phyloP scores from a whole-genome alignment of 306 rosid genomes.

The Sicyos baderoa region DNA sequence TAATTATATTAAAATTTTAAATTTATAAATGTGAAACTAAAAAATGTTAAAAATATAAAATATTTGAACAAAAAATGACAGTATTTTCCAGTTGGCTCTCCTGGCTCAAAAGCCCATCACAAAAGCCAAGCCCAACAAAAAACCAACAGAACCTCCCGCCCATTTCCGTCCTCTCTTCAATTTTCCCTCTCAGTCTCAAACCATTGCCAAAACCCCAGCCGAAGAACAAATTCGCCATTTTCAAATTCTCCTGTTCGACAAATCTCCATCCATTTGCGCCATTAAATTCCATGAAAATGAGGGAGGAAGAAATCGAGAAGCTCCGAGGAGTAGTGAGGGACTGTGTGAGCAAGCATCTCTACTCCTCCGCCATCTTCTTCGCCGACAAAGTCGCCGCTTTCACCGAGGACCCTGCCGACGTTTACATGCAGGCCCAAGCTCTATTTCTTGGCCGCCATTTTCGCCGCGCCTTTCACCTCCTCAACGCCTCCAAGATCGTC shows the following conservation, averaged over 20 bases:
- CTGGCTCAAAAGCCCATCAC: no score
- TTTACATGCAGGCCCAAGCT: slow-evolving; percentile 96
- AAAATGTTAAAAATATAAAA: no score
- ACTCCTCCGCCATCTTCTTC: slow-evolving; percentile 92
- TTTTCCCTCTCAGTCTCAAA: not conserved
- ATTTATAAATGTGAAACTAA: no score
- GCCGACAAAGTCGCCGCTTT: slow-evolving; percentile 87
- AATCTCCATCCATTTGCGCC: not conserved
- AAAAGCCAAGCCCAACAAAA: not conserved
- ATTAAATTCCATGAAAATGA: slow-evolving; percentile 32
- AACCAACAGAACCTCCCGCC: slow-evolving; percentile 19
- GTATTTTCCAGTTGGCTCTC: no score
- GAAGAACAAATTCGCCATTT: not conserved
- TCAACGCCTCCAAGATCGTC: slow-evolving; percentile 80
- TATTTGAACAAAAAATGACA: no score
- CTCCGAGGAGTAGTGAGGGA: slow-evolving; percentile 87
- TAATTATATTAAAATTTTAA: no score
- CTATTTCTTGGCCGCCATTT: slow-evolving; percentile 91
- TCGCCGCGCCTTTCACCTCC: slow-evolving; percentile 92
- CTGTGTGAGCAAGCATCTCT: slow-evolving; percentile 86
- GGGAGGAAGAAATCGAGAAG: slow-evolving; percentile 80
- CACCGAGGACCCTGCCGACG: slow-evolving; percentile 82
- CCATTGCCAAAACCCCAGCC: slow-evolving; percentile 12
- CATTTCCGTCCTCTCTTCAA: slow-evolving; percentile 1
- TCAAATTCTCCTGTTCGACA: not conserved